These are phyloP conservation scores for Parmales sp. DNA, from an alignment of 108 stramenopile genomes.

Conservation along the genomic window DNA sequence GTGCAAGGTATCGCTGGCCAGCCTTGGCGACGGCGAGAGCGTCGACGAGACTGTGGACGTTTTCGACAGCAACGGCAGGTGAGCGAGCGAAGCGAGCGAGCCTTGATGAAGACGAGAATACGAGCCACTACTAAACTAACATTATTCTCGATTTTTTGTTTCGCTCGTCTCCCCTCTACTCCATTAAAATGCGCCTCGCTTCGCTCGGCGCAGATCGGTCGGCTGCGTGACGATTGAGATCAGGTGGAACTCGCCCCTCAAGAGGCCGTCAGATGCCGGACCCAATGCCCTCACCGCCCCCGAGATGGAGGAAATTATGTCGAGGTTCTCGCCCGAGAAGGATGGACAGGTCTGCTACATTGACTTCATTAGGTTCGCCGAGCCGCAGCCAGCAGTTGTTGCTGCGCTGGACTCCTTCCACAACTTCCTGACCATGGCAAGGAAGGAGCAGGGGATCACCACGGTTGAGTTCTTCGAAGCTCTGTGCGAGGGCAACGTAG, in stretches of 20 bases:
- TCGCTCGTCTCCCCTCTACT: no score
- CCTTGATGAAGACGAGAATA: no score
- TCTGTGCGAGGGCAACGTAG: not conserved
- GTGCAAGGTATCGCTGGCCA: constrained; percentile 14
- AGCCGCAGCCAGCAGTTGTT: constrained; percentile 27
- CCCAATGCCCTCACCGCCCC: constrained; percentile 19
- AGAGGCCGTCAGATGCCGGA: not conserved
- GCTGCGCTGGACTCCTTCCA: constrained; percentile 19
- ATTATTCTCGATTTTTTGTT: no score
- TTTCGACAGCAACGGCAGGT: not conserved
- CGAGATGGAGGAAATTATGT: constrained; percentile 32
- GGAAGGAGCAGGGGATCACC: not conserved
- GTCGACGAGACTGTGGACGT: constrained; percentile 7
- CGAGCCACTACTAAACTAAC: no score
- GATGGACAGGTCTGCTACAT: constrained; percentile 35
- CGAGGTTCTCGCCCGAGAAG: constrained; percentile 31
- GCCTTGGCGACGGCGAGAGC: constrained; percentile 15
- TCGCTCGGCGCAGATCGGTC: no score
- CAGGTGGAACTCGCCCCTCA: constrained; percentile 15
- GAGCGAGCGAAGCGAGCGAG: no score
- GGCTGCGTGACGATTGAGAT: constrained; percentile 5
- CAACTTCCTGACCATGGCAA: constrained; percentile 14
- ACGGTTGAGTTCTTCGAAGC: not conserved
- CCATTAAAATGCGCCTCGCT: no score
- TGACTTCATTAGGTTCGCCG: constrained; percentile 24